A percentile compares a stretch with the other conserved stretches of the same genome.
Evolutionary conservation across 2,329 filamentous ascomycete species (phyloP).

Genomic region (Mariannaea sp.): DNA sequence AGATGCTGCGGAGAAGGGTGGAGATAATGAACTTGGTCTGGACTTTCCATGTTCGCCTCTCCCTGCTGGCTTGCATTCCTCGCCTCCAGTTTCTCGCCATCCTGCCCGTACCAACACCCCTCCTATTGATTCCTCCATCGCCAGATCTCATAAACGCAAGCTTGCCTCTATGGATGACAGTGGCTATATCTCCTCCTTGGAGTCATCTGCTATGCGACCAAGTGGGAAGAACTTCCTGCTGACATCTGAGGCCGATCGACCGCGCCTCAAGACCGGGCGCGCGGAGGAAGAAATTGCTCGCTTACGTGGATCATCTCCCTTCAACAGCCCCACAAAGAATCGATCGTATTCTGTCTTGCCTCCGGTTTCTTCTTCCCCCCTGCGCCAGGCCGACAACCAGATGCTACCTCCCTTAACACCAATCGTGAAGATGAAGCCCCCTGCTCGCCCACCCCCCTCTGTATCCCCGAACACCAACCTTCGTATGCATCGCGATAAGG

Average conservation of each 20-base stretch:
- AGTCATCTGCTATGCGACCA: constrained; percentile 83
- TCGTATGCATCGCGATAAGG: constrained; percentile 81
- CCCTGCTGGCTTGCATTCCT: constrained; percentile 77
- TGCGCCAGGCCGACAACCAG: constrained; percentile 62
- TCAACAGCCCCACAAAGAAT: constrained; percentile 76
- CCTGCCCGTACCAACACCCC: constrained; percentile 72
- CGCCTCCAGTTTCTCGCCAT: constrained; percentile 76
- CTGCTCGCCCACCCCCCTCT: constrained; percentile 64
- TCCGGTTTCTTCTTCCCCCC: constrained; percentile 69
- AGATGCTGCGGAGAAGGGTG: constrained; percentile 50
- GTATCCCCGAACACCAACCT: constrained; percentile 93
- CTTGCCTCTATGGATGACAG: constrained; percentile 84
- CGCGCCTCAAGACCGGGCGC: constrained; percentile 81
- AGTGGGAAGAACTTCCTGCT: constrained; percentile 67
- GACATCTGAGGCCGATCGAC: constrained; percentile 80
- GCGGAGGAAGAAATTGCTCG: constrained; percentile 96
- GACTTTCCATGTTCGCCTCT: constrained; percentile 71
- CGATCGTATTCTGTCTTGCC: constrained; percentile 58
- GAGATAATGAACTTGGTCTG: constrained; percentile 45
- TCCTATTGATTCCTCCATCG: constrained; percentile 71
- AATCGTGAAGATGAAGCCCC: constrained; percentile 76
- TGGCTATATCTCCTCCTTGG: constrained; percentile 94
- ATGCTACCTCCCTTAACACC: constrained; percentile 82
- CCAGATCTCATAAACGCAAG: constrained; percentile 74
- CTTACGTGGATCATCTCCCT: constrained; percentile 88